Evolutionary conservation across 2,329 filamentous ascomycete genomes (phyloP), one percentile per base, ranked within the genome.

Genomic region (Xylogone sp.): DNA sequence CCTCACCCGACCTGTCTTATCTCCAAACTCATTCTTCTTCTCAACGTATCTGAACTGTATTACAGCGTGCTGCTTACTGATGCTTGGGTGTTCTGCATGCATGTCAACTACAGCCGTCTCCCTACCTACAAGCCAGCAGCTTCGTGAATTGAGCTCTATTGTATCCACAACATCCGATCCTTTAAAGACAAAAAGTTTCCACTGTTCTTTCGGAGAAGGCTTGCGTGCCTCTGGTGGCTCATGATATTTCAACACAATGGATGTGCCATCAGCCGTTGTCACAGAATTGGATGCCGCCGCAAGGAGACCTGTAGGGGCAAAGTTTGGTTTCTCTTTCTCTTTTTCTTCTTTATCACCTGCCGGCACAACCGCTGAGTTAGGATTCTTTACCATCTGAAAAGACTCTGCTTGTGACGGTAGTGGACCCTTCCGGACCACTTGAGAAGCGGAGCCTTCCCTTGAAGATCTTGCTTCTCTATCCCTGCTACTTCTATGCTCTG

Each of bases 151-250:
- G 46, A 99, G 76, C 53, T 90, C 83, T 20, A 97, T 77, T 1
- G 90, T 95, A 64, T 96, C 90, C 29, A 96, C 69, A 2, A 95
- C 78, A 51, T 91, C 88, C 22, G 79, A 69, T 10, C 84, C 88
- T 65, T 96, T 96, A 79, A 99, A 99, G 20, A 97, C 81, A 67
- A 95, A 97, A 45, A 99, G 75, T 54, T 89, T 88, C 93, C 93
- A 99, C 52, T 82, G 74, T 59, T 94, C 84, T 50, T 83, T 86
- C 1, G 86, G 65, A 0, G 92, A 79, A 0, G 94, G 90, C 61
- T 96, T 96, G 53, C 94, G 87, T 46, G 93, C 90, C 73, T 99
- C 94, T 10, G 90, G 75, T 1, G 94, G 94, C 70, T 99, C 94
- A 72, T 97, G 89, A 69, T 99, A 99, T 74, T 97, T 97, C 45